phyloP scores from a whole-genome alignment of 495 filamentous ascomycete species.

The Podospora tetraspora region DNA sequence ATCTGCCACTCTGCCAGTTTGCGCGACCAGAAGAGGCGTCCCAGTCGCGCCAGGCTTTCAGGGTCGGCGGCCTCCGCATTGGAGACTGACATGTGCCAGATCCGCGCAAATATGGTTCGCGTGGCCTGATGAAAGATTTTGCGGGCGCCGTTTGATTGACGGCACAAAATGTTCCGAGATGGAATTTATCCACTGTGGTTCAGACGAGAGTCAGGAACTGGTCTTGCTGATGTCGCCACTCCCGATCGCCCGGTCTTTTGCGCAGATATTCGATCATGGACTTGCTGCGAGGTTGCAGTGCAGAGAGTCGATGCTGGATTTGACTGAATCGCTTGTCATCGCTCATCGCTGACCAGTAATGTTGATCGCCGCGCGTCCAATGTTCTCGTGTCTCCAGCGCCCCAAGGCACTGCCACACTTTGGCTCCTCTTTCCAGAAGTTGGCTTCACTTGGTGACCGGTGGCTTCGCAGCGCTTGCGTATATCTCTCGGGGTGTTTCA shows the following conservation, averaged over 20 bases:
- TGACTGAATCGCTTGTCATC: neutral
- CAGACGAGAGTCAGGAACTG: neutral
- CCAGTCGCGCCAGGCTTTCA: neutral
- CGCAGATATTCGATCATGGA: neutral
- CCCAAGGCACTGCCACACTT: neutral
- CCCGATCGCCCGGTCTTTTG: neutral
- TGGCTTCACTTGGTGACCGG: neutral
- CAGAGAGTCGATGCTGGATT: neutral
- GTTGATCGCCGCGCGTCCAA: neutral
- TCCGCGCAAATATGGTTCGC: neutral
- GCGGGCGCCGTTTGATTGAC: neutral
- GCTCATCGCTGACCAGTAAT: neutral
- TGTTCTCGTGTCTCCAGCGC: neutral
- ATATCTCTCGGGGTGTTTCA: neutral
- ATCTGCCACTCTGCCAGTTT: neutral
- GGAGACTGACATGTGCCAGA: neutral
- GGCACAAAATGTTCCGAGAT: neutral
- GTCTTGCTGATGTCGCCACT: neutral
- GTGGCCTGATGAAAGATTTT: neutral
- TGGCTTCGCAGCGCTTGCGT: neutral
- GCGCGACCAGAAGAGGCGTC: neutral
- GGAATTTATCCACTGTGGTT: neutral
- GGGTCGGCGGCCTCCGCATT: slow-evolving; percentile 1
- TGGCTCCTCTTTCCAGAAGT: neutral
- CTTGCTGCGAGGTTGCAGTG: neutral